Conservation (phyloP, 495 filamentous ascomycete genomes). For the Penicillium tannophilum region DNA sequence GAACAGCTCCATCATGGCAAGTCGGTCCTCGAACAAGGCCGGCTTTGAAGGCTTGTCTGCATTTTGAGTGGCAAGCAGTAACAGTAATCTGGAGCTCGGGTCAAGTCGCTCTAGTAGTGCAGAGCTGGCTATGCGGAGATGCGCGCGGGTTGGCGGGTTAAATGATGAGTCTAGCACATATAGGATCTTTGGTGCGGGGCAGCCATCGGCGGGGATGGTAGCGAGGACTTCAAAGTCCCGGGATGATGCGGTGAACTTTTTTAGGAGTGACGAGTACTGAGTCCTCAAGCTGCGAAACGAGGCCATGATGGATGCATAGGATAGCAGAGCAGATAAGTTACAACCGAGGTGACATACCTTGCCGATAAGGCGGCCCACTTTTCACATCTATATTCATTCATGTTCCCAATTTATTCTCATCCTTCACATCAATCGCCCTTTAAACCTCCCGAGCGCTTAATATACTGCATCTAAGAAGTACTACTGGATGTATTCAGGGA, state of each 20-base stretch:
- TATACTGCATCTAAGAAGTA: no score
- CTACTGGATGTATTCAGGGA: no score
- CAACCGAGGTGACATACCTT: no score
- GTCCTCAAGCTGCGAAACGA: slow-evolving; percentile 19
- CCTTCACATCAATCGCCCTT: no score
- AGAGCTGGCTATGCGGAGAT: slow-evolving; percentile 71
- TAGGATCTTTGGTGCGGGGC: slow-evolving; percentile 50
- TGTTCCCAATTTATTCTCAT: no score
- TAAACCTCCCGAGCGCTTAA: not conserved
- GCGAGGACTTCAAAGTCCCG: slow-evolving; percentile 61
- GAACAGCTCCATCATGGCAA: slow-evolving; percentile 86
- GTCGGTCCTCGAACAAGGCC: slow-evolving; percentile 75
- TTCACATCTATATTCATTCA: no score
- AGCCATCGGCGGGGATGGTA: slow-evolving; percentile 44
- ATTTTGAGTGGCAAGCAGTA: slow-evolving; percentile 88
- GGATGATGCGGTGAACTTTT: slow-evolving; percentile 57
- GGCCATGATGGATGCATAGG: slow-evolving; percentile 2
- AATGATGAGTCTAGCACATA: slow-evolving; percentile 94
- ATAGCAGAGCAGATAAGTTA: not conserved
- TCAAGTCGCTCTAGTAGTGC: slow-evolving; percentile 53
- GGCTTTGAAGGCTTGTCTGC: slow-evolving; percentile 90
- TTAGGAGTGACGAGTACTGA: slow-evolving; percentile 50
- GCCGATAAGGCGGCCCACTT: no score
- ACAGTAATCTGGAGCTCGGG: slow-evolving; percentile 60
- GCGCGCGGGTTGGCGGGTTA: slow-evolving; percentile 88